Percentiles rank a stretch among this genome's conserved stretches.
These are phyloP conservation scores for Aquilaria yunnanensis DNA, from an alignment of 345 rosid genomes.

Conservation along the genomic window DNA sequence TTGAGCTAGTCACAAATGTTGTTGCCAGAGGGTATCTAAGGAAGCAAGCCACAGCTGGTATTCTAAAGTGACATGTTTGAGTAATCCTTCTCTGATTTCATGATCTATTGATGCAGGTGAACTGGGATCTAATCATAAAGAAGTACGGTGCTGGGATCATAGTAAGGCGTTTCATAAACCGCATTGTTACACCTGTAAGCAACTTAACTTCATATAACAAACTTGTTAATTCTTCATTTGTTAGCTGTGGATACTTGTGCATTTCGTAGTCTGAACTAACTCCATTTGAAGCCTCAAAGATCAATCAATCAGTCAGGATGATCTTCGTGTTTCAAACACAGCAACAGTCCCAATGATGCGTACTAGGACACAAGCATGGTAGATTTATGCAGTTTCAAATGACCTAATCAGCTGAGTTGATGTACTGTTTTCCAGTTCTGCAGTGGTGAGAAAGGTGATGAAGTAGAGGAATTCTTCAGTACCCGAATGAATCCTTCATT, in stretches of 20 bases:
- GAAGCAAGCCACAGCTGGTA: no score
- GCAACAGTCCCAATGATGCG: no score
- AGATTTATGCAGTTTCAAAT: neutral
- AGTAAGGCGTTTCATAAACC: conserved; percentile 16
- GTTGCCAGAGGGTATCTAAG: no score
- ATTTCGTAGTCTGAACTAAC: no score
- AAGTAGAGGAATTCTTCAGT: conserved; percentile 27
- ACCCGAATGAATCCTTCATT: conserved; percentile 14
- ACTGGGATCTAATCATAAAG: conserved; percentile 29
- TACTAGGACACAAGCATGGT: neutral
- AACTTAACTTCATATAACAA: neutral
- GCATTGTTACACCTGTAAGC: conserved; percentile 30
- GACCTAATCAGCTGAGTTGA: no score
- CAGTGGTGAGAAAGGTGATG: conserved; percentile 41
- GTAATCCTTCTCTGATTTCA: no score
- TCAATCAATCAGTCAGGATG: neutral
- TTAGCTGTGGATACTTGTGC: neutral
- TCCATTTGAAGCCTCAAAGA: no score
- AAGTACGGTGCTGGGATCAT: conserved; percentile 32
- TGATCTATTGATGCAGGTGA: conserved; percentile 25
- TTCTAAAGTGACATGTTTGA: no score
- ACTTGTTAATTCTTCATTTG: neutral
- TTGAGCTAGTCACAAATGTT: no score
- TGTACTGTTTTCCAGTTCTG: conserved; percentile 20
- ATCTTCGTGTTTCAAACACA: no score